A percentile compares a stretch with the other conserved stretches of the same genome.
phyloP scores from a whole-genome alignment of 495 filamentous ascomycete genomes.

The Penicillium steckii region DNA sequence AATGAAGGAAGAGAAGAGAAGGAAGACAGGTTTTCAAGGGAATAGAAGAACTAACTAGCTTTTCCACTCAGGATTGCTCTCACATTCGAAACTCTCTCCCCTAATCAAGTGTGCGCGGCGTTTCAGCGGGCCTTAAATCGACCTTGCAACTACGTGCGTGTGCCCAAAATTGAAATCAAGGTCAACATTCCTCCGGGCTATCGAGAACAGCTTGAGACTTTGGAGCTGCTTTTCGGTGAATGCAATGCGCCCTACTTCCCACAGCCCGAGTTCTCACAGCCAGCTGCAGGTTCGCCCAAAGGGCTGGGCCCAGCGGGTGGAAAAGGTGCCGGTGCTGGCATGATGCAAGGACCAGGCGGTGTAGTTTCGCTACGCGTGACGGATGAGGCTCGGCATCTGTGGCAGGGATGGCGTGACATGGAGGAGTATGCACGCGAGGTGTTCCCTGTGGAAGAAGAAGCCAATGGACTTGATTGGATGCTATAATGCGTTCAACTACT shows the following conservation, averaged over 20 bases:
- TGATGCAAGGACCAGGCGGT: constrained; percentile 57
- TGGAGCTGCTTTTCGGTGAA: constrained; percentile 62
- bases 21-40: neutral
- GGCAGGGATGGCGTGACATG: constrained; percentile 87
- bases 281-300: constrained; percentile 45
- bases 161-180: constrained; percentile 73
- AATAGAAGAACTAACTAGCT: neutral
- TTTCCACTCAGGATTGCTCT: constrained; percentile 67
- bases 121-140: constrained; percentile 78
- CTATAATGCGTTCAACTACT: constrained; percentile 29
- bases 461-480: constrained; percentile 95
- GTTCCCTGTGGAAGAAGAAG: constrained; percentile 89
- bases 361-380: constrained; percentile 58
- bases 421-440: constrained; percentile 96
- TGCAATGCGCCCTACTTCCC: constrained; percentile 66
- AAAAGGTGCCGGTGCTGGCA: constrained; percentile 58
- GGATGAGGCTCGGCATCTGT: constrained; percentile 70
- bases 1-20: neutral
- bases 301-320: constrained; percentile 60
- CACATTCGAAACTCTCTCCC: constrained; percentile 87
- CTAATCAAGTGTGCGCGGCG: constrained; percentile 72
- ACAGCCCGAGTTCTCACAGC: constrained; percentile 46
- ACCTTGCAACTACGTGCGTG: constrained; percentile 71
- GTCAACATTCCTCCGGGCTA: constrained; percentile 88
- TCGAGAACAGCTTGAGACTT: constrained; percentile 76